These are phyloP conservation scores for Pleurotus tuber-regium DNA, from an alignment of 768 basidiomycete species.

Conservation along the genomic window DNA sequence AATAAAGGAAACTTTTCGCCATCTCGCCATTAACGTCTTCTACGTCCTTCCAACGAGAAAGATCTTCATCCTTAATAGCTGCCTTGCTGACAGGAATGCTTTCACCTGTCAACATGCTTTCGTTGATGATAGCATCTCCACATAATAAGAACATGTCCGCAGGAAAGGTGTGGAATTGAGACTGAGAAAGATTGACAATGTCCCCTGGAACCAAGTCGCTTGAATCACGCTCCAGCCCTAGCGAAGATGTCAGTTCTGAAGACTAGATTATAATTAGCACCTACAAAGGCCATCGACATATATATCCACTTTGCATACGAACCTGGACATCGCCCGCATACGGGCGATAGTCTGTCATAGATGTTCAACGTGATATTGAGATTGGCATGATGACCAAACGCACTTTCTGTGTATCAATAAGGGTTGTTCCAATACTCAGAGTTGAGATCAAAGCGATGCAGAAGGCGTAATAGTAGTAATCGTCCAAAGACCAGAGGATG, in stretches of 20 bases:
- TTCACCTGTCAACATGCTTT: slow-evolving; percentile 99
- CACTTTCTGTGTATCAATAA: slow-evolving; percentile 91
- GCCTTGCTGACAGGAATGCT: slow-evolving; percentile 95
- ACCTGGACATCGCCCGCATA: slow-evolving; percentile 96
- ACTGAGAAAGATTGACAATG: slow-evolving; percentile 82
- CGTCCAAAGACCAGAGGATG: slow-evolving; percentile 88
- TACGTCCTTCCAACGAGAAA: slow-evolving; percentile 66
- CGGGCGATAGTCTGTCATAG: slow-evolving; percentile 72
- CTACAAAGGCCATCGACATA: slow-evolving; percentile 71
- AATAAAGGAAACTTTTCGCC: slow-evolving; percentile 82
- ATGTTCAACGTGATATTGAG: slow-evolving; percentile 9
- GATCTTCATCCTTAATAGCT: slow-evolving; percentile 77
- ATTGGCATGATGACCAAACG: slow-evolving; percentile 14
- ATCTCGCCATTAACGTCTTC: slow-evolving; percentile 69
- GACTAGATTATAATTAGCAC: slow-evolving; percentile 22
- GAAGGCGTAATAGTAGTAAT: slow-evolving; percentile 97
- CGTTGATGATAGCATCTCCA: slow-evolving; percentile 97
- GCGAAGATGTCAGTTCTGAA: neutral
- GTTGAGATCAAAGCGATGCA: slow-evolving; percentile 92
- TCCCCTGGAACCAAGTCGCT: slow-evolving; percentile 87
- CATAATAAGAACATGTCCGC: slow-evolving; percentile 91
- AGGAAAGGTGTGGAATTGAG: slow-evolving; percentile 72
- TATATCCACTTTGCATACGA: slow-evolving; percentile 74
- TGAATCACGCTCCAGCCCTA: slow-evolving; percentile 76
- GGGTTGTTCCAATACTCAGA: slow-evolving; percentile 78